Conservation (phyloP, 2,329 filamentous ascomycete genomes). For the Coniochaeta sp. region DNA sequence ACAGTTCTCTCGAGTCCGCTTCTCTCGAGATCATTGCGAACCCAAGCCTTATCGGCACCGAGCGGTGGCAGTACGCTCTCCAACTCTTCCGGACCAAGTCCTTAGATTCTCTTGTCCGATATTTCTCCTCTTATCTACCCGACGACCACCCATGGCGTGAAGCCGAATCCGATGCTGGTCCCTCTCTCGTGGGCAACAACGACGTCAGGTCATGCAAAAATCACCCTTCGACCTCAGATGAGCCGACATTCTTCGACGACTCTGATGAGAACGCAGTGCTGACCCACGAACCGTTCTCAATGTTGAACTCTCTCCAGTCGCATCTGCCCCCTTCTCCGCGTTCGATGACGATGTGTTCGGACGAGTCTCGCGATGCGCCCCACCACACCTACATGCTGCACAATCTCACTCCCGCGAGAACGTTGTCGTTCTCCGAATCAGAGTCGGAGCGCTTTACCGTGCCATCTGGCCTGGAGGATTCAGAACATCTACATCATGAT, state of each 20-base stretch:
- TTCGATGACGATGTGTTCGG: conserved; percentile 41
- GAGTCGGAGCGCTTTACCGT: conserved; percentile 31
- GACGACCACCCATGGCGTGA: conserved; percentile 37
- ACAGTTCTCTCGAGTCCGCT: conserved; percentile 47
- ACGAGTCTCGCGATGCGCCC: conserved; percentile 29
- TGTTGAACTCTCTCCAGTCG: conserved; percentile 18
- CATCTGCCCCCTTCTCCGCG: conserved; percentile 37
- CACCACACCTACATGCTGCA: conserved; percentile 23
- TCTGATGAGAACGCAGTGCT: conserved; percentile 29
- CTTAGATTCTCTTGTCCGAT: conserved; percentile 52
- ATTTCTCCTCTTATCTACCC: conserved; percentile 52
- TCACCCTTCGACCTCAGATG: conserved; percentile 13
- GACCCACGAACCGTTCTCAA: conserved; percentile 36
- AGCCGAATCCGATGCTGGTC: conserved; percentile 13
- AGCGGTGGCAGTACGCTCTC: conserved; percentile 50
- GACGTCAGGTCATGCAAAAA: conserved; percentile 25
- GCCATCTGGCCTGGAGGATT: conserved; percentile 17
- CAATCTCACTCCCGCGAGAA: conserved; percentile 34
- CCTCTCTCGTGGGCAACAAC: conserved; percentile 30
- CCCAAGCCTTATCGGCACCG: conserved; percentile 48
- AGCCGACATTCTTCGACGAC: conserved; percentile 32
- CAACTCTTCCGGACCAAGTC: conserved; percentile 53
- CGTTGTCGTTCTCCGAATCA: conserved; percentile 44
- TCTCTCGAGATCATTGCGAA: conserved; percentile 55
- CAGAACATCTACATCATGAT: conserved; percentile 20